Evolutionary conservation across 352 stramenopile genomes (phyloP), one percentile per base, ranked within the genome.

Genomic region (Phytopythium boreale): DNA sequence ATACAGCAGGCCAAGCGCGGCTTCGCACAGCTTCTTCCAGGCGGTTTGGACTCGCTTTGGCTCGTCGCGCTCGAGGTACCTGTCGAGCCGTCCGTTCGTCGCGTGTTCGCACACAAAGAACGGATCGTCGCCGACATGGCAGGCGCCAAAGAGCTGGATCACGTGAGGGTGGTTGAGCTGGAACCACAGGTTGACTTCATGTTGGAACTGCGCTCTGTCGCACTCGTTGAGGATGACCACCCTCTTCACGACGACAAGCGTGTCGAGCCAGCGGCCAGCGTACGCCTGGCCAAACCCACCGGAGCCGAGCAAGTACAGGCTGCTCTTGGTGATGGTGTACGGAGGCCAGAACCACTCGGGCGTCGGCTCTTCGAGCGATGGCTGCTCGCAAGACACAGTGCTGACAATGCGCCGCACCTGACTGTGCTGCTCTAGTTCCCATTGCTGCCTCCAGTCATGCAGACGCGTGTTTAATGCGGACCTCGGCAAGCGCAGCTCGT

Each of bases 101-200:
- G 52, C 37, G 17, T 61, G 56, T 7, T 63, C 62, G n/a, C 61
- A 70, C 24, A 75, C 65, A 44, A 68, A 71, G 10, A 73, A 59
- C 24, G 63, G 14, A n/a, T 63, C 50, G 3, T 68, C 41, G 0
- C 66, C 66, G 2, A 70, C 62, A 24, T 70, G 59, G 19, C 67
- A 75, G 0, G 69, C 69, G 4, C 73, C 70, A 56, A 71, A 80
- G 43, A 80, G 55, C 8, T 66, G 22, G 5, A 76, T 22, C 9
- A 80, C 49, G 27, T 77, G 56, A 8, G 73, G 73, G 39, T 80
- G 73, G 19, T 68, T 53, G 7, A 80, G 36, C 8, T 39, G 4
- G 36, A 49, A 67, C 73, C 73, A 80, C 26, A 77, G 53, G 22
- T 69, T 57, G 43, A 69, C 56, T 41, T 80, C 73, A 6, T 69